Percentiles rank a stretch among this genome's conserved stretches.
Evolutionary conservation across 202 grass and related monocot species (phyloP).

Genomic region (Cymbopogon flexuosus): DNA sequence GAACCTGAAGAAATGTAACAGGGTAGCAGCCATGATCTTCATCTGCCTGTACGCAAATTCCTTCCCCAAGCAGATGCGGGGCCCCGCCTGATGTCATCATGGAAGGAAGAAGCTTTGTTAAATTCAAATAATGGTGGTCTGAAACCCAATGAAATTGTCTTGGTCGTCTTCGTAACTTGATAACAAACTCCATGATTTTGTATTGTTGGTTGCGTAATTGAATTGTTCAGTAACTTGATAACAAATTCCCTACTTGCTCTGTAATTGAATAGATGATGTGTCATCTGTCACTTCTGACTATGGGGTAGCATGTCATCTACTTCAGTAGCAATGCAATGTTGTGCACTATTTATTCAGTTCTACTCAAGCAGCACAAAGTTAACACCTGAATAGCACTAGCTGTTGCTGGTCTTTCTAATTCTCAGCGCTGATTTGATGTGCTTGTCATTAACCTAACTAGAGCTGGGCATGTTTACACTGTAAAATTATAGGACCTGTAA

Average conservation of each 20-base stretch:
- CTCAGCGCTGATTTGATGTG: not conserved
- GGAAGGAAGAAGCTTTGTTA: slow-evolving; percentile 12
- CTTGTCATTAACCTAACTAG: not conserved
- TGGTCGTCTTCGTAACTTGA: not conserved
- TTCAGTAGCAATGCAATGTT: not conserved
- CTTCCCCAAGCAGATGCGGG: slow-evolving; percentile 54
- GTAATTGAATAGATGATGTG: not conserved
- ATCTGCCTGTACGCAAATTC: slow-evolving; percentile 76
- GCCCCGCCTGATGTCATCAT: slow-evolving; percentile 35
- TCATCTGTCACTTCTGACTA: not conserved
- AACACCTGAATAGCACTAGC: not conserved
- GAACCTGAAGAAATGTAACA: slow-evolving; percentile 58
- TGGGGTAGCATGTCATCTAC: not conserved
- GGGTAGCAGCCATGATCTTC: slow-evolving; percentile 53
- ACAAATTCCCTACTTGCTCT: too few species aligned
- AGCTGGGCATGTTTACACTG: not conserved
- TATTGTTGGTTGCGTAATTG: not conserved
- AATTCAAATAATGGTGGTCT: not conserved
- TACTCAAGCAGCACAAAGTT: not conserved
- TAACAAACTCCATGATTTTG: not conserved
- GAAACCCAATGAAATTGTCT: not conserved
- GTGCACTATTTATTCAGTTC: not conserved
- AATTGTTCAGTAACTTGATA: too few species aligned
- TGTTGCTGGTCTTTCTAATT: not conserved
- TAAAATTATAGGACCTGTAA: not conserved